Evolutionary conservation across 169 alveolate genomes (phyloP).

Genomic region (Cryptosporidium xiaoi): DNA sequence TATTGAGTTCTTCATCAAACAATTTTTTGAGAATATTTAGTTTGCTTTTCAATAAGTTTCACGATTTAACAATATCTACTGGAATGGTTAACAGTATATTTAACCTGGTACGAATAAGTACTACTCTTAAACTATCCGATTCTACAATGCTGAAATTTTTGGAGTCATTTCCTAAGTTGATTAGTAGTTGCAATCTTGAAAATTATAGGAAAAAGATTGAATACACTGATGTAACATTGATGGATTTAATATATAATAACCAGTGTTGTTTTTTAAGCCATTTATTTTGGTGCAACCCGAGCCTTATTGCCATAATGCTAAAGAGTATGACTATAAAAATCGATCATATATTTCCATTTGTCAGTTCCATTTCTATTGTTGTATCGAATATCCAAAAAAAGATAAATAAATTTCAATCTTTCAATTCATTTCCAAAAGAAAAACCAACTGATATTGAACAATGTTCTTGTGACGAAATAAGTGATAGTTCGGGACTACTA

Average conservation of each 20-base stretch:
- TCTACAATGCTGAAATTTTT: conserved; percentile 17
- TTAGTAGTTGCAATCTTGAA: background rate
- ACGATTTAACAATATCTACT: conserved; percentile 8
- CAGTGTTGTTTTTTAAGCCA: conserved; percentile 16
- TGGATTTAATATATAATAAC: background rate
- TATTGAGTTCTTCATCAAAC: background rate
- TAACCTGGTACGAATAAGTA: conserved; percentile 21
- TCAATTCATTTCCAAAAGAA: background rate
- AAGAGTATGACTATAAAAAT: background rate
- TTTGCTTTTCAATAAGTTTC: conserved; percentile 5
- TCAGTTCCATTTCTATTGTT: conserved; percentile 14
- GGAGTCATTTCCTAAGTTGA: conserved; percentile 52
- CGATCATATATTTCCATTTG: conserved; percentile 42
- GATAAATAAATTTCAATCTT: background rate
- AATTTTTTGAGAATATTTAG: background rate
- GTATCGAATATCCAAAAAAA: conserved; percentile 15
- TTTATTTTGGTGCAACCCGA: conserved; percentile 33
- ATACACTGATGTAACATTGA: background rate
- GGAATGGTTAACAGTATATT: conserved; percentile 13
- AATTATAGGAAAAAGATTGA: background rate
- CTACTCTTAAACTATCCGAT: conserved; percentile 7
- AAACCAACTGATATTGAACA: background rate
- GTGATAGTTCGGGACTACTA: background rate
- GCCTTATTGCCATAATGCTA: background rate
- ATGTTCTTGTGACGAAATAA: background rate